Base-by-base conservation (phyloP, 139 green algal species). In the Closterium sp. region DNA sequence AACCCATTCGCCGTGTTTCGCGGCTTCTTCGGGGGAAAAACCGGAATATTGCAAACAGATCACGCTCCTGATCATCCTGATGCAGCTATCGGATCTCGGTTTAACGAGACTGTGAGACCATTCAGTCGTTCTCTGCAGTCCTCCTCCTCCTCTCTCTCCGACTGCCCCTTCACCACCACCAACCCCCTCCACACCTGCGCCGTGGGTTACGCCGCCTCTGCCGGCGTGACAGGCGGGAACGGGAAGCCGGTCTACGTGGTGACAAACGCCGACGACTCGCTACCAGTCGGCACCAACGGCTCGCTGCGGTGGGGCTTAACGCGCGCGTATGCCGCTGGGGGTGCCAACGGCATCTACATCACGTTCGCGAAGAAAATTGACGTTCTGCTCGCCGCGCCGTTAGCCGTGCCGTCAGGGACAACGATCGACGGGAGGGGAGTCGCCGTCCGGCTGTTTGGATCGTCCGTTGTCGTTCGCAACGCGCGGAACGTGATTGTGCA, bases 371-470 rank as follows among this genome's bases (percentile, higher is more conserved):
- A 33, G 87, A 83, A 34, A 28, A 90, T 90, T 10, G 30, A 32
- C 34, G 69, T 90, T 35, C 10, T 33, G 30, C 87, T 90, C 28
- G 1, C 21, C 5, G 34, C 33, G 38, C 25, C 30, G 87, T 10
- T 90, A 35, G 66, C 33, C 2, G 30, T 90, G 36, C 28, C 36
- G 36, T 33, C 34, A 1, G 32, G 69, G 34, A 90, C 87, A 9
- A 90, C 87, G 12, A 90, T 90, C 30, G 87, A 90, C 87, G 87
- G 34, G 38, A 23, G 87, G 34, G 87, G 87, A 30, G 87, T 83
- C 5, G 23, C 23, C 28, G 87, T 90, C 30, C 28, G 28, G 34
- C 33, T 90, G n/a, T 34, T 84, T 8, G 30, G 69, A 9, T 64
- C 30, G 23, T 28, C 30, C 28, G 33, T 90, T 9, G 87, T 90